These are phyloP conservation scores for Aspergillus fijiensis DNA, from an alignment of 2,329 filamentous ascomycete species.

Conservation along the genomic window DNA sequence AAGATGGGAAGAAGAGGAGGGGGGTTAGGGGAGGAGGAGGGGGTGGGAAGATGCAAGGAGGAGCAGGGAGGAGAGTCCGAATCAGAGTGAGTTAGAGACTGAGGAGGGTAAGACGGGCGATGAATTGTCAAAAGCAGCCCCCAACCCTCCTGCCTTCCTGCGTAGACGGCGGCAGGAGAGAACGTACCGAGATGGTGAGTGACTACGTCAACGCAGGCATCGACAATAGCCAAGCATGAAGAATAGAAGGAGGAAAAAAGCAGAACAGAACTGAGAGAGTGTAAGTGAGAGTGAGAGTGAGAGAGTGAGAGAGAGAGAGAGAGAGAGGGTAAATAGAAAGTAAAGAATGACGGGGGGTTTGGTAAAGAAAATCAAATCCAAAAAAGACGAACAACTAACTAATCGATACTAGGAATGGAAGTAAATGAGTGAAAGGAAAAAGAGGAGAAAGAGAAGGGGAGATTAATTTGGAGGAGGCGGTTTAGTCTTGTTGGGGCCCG, in stretches of 20 bases:
- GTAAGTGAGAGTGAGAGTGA: background rate
- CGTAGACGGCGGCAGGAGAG: constrained; percentile 25
- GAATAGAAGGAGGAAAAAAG: constrained; percentile 1
- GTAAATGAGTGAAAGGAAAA: constrained; percentile 6
- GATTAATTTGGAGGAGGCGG: constrained; percentile 3
- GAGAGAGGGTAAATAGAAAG: background rate
- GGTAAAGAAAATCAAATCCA: constrained; percentile 2
- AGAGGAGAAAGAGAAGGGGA: constrained; percentile 7
- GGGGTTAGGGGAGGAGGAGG: constrained; percentile 3
- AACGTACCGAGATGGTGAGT: constrained; percentile 15
- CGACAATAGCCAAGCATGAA: constrained; percentile 23
- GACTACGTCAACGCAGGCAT: constrained; percentile 33
- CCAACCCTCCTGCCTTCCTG: constrained; percentile 17
- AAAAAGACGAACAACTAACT: background rate
- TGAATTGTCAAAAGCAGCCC: constrained; percentile 22
- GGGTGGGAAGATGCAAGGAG: constrained; percentile 21
- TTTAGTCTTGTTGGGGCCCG: background rate
- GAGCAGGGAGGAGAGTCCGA: background rate
- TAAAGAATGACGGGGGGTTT: background rate
- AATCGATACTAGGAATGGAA: background rate
- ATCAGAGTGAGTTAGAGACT: background rate
- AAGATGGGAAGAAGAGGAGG: background rate
- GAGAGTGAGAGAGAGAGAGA: background rate
- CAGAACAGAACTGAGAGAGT: constrained; percentile 1
- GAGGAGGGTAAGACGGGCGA: constrained; percentile 8